Conservation (phyloP, 2,329 filamentous ascomycete species). For the Ophiostoma piceae region DNA sequence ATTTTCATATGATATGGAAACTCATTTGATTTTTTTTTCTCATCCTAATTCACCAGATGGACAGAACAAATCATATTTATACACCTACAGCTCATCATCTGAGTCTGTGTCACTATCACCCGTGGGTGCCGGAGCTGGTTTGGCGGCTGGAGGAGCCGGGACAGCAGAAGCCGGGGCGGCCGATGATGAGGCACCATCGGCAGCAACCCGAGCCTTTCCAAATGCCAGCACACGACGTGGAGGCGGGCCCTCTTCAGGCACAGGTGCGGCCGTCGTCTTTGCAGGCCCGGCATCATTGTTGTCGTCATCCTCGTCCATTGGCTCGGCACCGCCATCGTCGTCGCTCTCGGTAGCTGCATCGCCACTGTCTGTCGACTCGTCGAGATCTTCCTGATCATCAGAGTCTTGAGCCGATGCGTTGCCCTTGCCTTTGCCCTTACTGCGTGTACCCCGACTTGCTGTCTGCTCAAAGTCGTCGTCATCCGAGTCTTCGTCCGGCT, state of each 20-base stretch:
- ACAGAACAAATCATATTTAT: too few species aligned
- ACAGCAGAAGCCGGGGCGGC: background rate
- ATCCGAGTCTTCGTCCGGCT: slow-evolving; percentile 36
- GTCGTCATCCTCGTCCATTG: slow-evolving; percentile 22
- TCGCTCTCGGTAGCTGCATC: slow-evolving; percentile 44
- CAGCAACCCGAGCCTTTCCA: slow-evolving; percentile 17
- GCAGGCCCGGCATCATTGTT: background rate
- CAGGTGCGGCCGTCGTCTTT: background rate
- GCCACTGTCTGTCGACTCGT: slow-evolving; percentile 35
- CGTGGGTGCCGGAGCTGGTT: background rate
- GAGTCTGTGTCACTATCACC: slow-evolving; percentile 48
- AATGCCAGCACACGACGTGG: slow-evolving; percentile 30
- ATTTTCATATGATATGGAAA: too few species aligned
- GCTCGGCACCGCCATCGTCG: slow-evolving; percentile 34
- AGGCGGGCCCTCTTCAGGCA: slow-evolving; percentile 26
- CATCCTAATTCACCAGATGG: background rate
- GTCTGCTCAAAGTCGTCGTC: slow-evolving; percentile 42
- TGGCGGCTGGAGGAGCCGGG: slow-evolving; percentile 26
- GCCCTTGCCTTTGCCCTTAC: slow-evolving; percentile 1
- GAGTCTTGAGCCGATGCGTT: background rate
- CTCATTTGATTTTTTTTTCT: too few species aligned
- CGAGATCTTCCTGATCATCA: slow-evolving; percentile 29
- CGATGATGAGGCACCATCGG: background rate
- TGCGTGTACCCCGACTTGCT: background rate
- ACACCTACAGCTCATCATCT: slow-evolving; percentile 49